Evolutionary conservation across 345 rosid species (phyloP).

Genomic region (Melaleuca alternifolia): DNA sequence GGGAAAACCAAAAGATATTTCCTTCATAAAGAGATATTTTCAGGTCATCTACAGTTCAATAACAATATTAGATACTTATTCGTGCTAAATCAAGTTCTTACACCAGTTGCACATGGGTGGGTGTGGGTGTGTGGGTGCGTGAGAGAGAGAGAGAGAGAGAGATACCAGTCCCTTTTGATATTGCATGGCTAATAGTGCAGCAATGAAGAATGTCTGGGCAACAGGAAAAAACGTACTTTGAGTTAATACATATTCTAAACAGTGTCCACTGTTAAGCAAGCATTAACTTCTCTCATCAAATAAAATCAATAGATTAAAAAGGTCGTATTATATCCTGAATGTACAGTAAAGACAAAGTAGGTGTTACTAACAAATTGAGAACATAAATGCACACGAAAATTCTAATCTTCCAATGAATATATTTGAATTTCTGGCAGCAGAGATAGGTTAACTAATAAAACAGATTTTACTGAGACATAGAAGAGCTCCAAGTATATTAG

Average conservation of each 20-base stretch:
- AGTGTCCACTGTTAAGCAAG: background rate
- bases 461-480: background rate
- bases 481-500: background rate
- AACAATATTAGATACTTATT: background rate
- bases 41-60: background rate
- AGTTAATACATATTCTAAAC: background rate
- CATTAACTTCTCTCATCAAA: background rate
- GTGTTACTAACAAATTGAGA: background rate
- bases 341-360: background rate
- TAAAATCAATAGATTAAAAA: background rate
- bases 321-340: background rate
- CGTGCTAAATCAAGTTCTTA: background rate
- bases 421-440: background rate
- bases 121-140: background rate
- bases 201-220: conserved; percentile 91
- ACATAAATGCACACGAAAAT: background rate
- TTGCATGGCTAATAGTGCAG: conserved; percentile 98
- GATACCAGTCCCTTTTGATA: conserved; percentile 87
- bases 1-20: background rate
- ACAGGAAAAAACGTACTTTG: background rate
- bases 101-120: background rate
- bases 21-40: background rate
- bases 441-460: background rate
- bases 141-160: background rate
- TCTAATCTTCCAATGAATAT: background rate